Conservation (phyloP, 108 stramenopile species). For the Cyclotella atomus region DNA sequence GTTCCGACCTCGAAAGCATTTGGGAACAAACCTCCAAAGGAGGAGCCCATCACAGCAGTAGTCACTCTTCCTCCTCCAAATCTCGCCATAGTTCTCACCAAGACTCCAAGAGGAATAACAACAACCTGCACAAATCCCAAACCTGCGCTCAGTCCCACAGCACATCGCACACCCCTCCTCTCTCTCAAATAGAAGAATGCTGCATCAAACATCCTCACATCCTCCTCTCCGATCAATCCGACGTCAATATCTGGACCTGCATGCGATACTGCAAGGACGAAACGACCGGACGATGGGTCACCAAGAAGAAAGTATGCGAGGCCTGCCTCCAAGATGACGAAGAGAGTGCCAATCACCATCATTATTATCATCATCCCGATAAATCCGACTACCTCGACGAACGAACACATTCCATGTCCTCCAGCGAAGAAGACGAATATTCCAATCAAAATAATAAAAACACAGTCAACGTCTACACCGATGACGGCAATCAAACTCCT, state of each 20-base stretch:
- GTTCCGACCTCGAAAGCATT: background rate
- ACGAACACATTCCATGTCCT: constrained; percentile 10
- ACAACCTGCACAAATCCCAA: background rate
- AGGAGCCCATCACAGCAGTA: too few species aligned
- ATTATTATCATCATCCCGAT: constrained; percentile 1
- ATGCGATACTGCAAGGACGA: constrained; percentile 34
- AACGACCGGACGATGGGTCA: constrained; percentile 21
- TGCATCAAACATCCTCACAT: constrained; percentile 34
- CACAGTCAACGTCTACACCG: constrained; percentile 29
- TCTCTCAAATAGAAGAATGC: constrained; percentile 25
- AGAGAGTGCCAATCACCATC: background rate
- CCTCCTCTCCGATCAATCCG: constrained; percentile 16
- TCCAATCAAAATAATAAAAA: background rate
- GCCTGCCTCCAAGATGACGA: constrained; percentile 19
- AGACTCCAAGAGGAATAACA: background rate
- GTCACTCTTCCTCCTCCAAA: too few species aligned
- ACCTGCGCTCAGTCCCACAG: background rate
- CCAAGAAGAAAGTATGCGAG: constrained; percentile 22
- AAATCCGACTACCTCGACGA: constrained; percentile 3
- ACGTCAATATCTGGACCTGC: constrained; percentile 27
- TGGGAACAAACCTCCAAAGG: too few species aligned
- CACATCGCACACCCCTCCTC: constrained; percentile 2
- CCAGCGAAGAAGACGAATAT: constrained; percentile 7
- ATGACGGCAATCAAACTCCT: constrained; percentile 43
- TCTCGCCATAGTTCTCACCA: background rate